phyloP scores from a whole-genome alignment of 2,329 filamentous ascomycete species.

The Cadophora luteo-olivacea region DNA sequence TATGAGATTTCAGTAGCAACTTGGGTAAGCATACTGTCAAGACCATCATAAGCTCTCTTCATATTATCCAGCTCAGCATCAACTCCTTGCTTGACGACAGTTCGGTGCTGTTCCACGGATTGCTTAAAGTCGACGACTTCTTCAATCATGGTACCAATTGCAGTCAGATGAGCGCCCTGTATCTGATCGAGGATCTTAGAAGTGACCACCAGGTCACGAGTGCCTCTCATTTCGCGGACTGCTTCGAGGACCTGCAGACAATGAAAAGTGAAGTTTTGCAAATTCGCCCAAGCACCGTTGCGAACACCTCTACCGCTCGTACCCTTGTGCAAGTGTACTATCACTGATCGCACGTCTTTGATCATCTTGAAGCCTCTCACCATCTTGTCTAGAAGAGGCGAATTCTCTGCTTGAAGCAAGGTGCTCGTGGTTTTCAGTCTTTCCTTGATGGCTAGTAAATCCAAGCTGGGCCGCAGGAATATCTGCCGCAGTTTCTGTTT shows the following conservation, averaged over 20 bases:
- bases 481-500: constrained; percentile 75
- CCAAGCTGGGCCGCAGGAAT: constrained; percentile 79
- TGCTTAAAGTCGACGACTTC: constrained; percentile 81
- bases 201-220: constrained; percentile 57
- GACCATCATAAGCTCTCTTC: constrained; percentile 78
- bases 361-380: constrained; percentile 70
- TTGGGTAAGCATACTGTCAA: constrained; percentile 74
- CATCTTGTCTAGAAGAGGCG: constrained; percentile 59
- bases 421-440: constrained; percentile 73
- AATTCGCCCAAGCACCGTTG: constrained; percentile 74
- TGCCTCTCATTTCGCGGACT: constrained; percentile 62
- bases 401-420: constrained; percentile 73
- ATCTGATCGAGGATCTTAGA: constrained; percentile 66
- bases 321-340: constrained; percentile 79
- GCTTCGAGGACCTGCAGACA: constrained; percentile 72
- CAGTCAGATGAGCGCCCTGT: constrained; percentile 62
- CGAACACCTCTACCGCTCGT: constrained; percentile 64
- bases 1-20: constrained; percentile 69
- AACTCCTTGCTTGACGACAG: constrained; percentile 74
- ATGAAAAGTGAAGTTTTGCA: constrained; percentile 74
- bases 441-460: constrained; percentile 71
- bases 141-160: constrained; percentile 73
- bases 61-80: constrained; percentile 78
- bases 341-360: constrained; percentile 74
- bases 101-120: constrained; percentile 70